phyloP scores from a whole-genome alignment of 768 basidiomycete species.

The Kockovaella imperatae region DNA sequence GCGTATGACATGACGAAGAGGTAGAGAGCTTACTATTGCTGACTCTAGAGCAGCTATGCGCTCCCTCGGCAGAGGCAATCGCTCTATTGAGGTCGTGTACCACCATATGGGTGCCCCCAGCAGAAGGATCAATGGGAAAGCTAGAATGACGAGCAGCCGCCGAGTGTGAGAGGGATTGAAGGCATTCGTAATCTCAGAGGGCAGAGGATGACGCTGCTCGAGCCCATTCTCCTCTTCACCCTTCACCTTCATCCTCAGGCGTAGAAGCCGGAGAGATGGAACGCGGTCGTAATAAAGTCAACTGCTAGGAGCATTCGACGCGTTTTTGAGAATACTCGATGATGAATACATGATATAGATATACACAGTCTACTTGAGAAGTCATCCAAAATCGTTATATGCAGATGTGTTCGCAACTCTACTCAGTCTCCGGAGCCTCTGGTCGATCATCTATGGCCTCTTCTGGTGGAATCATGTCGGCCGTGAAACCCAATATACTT shows the following conservation, averaged over 20 bases:
- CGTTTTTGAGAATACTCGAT: too few relatives aligned
- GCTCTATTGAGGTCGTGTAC: slow-evolving; percentile 80
- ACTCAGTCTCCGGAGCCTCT: too few relatives aligned
- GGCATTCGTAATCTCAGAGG: slow-evolving; percentile 14
- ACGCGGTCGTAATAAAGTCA: too few relatives aligned
- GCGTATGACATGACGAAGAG: neutral
- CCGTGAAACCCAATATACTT: neutral
- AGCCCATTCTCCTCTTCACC: too few relatives aligned
- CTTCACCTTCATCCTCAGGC: too few relatives aligned
- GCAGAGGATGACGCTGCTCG: too few relatives aligned
- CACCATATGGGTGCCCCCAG: slow-evolving; percentile 87
- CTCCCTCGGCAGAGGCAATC: slow-evolving; percentile 61
- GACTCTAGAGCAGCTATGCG: slow-evolving; percentile 54
- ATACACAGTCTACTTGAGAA: too few relatives aligned
- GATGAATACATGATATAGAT: too few relatives aligned
- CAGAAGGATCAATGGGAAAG: slow-evolving; percentile 72
- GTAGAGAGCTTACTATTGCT: slow-evolving; percentile 34
- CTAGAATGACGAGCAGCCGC: slow-evolving; percentile 47
- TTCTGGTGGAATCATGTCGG: neutral
- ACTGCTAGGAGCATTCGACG: too few relatives aligned
- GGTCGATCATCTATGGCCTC: slow-evolving; percentile 1
- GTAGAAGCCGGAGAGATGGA: too few relatives aligned
- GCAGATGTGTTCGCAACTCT: too few relatives aligned
- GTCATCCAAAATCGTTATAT: too few relatives aligned
- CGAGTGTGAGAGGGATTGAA: slow-evolving; percentile 31